Base-by-base conservation (phyloP, 2,329 filamentous ascomycete species). In the Fusarium xylarioides region DNA sequence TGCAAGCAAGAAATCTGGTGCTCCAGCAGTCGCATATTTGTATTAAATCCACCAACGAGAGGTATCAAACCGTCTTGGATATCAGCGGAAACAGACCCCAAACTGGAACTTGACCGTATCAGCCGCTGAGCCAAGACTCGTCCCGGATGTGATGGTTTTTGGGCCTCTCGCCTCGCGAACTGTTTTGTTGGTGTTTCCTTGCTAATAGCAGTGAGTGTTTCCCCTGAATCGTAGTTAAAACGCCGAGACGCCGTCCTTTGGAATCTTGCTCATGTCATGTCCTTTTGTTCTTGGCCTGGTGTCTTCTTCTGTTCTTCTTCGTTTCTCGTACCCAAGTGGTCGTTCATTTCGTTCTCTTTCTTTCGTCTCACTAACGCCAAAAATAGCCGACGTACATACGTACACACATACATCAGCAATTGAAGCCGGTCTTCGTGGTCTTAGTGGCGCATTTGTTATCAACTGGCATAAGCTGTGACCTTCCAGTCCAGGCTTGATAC, bases 401-500 rank as follows among this genome's bases (percentile, higher is more conserved):
- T 30, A 60, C 50, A 53, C 46, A 38, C 34, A 68, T 58, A 43
- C 42, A 68, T 30, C n/a, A 67, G 57, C 44, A 53, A 69, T 64
- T 70, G 71, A 74, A 76, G 74, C 74, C 42, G 74, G 74, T 76
- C 71, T 76, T 76, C 74, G 56, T 57, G 64, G 70, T 57, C 62
- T 61, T 61, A 59, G 63, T 59, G 66, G 70, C 73, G 58, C 46
- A 49, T 74, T 70, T 47, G 55, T 59, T 68, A 70, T 74, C 63
- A 57, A 70, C 52, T 50, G 62, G 59, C 66, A 74, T 71, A 55
- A 64, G 61, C 63, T 71, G 61, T 54, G 58, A 55, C 62, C 63
- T 67, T 60, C 64, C 64, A 58, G 63, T 67, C 43, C 15, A 19
- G 62, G 57, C 47, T 53, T 34, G 50, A 54, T 54, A 40, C n/a